These are phyloP conservation scores for Zymoseptoria pseudotritici DNA, from an alignment of 2,329 filamentous ascomycete species.

Conservation along the genomic window DNA sequence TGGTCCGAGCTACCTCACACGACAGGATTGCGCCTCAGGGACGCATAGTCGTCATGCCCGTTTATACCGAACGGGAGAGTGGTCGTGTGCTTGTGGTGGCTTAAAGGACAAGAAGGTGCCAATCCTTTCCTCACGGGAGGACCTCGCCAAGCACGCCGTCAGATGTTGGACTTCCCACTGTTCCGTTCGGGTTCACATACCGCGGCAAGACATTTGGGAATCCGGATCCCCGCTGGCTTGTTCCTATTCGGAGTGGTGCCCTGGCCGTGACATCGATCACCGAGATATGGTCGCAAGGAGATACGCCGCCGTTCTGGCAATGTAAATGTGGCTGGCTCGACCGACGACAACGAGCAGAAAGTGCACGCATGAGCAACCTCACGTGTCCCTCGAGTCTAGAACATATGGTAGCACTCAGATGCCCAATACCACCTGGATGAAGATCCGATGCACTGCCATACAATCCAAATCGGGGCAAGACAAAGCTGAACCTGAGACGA, in stretches of 20 bases:
- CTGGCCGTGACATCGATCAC: background rate
- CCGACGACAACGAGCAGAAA: background rate
- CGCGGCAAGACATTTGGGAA: background rate
- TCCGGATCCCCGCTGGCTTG: background rate
- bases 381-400: background rate
- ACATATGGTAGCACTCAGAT: background rate
- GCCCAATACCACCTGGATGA: background rate
- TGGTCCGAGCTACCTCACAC: background rate
- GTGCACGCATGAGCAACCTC: background rate
- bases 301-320: background rate
- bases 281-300: background rate
- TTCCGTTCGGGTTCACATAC: background rate
- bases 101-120: background rate
- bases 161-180: background rate
- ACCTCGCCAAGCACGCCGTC: background rate
- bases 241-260: background rate
- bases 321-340: background rate
- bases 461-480: background rate
- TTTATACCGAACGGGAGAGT: background rate
- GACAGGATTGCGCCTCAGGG: background rate
- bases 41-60: background rate
- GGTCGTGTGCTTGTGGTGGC: background rate
- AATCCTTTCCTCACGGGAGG: background rate
- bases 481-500: background rate
- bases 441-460: background rate